These are phyloP conservation scores for Osmozyma mogii DNA, from an alignment of 805 yeast species.

Conservation along the genomic window DNA sequence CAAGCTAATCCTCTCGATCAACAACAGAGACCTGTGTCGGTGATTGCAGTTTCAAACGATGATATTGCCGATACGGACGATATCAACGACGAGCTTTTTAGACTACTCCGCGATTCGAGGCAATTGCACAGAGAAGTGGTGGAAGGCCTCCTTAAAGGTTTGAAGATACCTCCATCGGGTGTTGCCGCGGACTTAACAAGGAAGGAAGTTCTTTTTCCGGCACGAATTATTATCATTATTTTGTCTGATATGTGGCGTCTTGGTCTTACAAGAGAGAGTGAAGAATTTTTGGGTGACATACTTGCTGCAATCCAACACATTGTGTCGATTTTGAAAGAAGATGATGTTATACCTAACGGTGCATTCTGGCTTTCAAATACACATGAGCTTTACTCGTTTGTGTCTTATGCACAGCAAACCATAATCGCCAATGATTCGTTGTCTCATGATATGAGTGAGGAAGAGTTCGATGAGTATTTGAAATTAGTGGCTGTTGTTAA, in stretches of 20 bases:
- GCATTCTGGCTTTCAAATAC: slow-evolving; percentile 97
- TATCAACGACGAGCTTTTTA: slow-evolving; percentile 68
- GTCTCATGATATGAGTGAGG: slow-evolving; percentile 77
- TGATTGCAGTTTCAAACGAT: slow-evolving; percentile 47
- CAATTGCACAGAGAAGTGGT: slow-evolving; percentile 75
- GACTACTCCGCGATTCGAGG: slow-evolving; percentile 61
- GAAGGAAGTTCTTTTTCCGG: slow-evolving; percentile 92
- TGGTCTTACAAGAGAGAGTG: slow-evolving; percentile 88
- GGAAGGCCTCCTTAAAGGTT: slow-evolving; percentile 75
- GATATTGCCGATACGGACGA: slow-evolving; percentile 54
- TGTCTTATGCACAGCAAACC: slow-evolving; percentile 88
- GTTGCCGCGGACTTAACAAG: slow-evolving; percentile 76
- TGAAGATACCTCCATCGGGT: slow-evolving; percentile 80
- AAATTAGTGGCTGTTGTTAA: slow-evolving; percentile 83
- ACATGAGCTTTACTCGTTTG: slow-evolving; percentile 91
- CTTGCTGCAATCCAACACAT: slow-evolving; percentile 79
- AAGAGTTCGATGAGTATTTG: slow-evolving; percentile 84
- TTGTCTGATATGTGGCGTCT: slow-evolving; percentile 97
- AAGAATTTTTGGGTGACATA: slow-evolving; percentile 83
- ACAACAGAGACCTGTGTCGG: slow-evolving; percentile 50
- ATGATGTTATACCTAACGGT: slow-evolving; percentile 82
- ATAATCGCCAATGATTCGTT: slow-evolving; percentile 76
- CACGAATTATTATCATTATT: slow-evolving; percentile 86
- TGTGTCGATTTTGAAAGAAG: slow-evolving; percentile 74
- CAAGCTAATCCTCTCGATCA: slow-evolving; percentile 28